Percentiles rank a stretch among this genome's conserved stretches.
Conservation (phyloP, 2,329 filamentous ascomycete genomes). For the Knufia fluminis region DNA sequence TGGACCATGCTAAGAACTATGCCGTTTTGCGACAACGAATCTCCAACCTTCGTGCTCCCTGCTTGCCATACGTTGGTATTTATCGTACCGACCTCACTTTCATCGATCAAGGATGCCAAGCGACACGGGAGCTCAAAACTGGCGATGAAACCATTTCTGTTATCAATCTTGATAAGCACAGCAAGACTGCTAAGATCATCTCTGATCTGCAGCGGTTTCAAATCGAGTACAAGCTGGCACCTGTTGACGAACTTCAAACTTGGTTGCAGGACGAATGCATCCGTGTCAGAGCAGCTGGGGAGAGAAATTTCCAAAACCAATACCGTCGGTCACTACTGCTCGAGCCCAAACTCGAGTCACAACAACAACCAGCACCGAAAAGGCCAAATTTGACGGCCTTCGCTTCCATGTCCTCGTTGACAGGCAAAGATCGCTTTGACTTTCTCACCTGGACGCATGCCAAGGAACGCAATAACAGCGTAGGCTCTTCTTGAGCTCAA, state of each 20-base stretch:
- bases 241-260: conserved; percentile 80
- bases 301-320: conserved; percentile 55
- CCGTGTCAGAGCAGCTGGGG: conserved; percentile 58
- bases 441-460: conserved; percentile 43
- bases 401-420: conserved; percentile 24
- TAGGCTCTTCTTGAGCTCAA: conserved; percentile 1
- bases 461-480: conserved; percentile 27
- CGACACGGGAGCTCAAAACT: conserved; percentile 64
- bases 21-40: conserved; percentile 74
- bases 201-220: conserved; percentile 94
- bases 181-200: conserved; percentile 88
- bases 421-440: conserved; percentile 43
- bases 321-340: conserved; percentile 78
- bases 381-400: conserved; percentile 13
- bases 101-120: conserved; percentile 85
- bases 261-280: conserved; percentile 80
- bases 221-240: conserved; percentile 74
- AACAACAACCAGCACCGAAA: conserved; percentile 20
- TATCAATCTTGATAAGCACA: conserved; percentile 97
- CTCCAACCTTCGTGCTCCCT: conserved; percentile 79
- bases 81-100: conserved; percentile 95
- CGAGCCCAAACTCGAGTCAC: conserved; percentile 51
- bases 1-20: conserved; percentile 87
- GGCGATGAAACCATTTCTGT: conserved; percentile 63
- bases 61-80: conserved; percentile 89